Conservation (phyloP, 1,284 basidiomycete species). For the Apiotrichum laibachii region DNA sequence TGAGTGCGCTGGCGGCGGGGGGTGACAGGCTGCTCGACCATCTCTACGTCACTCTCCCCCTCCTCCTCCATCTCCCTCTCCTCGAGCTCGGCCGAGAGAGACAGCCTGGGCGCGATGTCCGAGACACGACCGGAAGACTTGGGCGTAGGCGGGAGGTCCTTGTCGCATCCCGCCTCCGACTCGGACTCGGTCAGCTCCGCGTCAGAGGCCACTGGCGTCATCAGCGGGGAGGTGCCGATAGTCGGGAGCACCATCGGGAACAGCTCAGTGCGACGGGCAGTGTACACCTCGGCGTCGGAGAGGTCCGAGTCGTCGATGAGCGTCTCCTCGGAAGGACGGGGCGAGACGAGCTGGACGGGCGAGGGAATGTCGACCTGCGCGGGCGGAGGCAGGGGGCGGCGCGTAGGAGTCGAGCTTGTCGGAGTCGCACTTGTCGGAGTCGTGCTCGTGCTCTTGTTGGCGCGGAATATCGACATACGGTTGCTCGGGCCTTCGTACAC, state of each 20-base stretch:
- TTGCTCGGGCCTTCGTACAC: slow-evolving; percentile 43
- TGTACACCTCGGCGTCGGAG: neutral
- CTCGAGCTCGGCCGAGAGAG: slow-evolving; percentile 1
- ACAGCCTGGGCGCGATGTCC: slow-evolving; percentile 5
- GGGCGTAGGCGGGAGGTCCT: neutral
- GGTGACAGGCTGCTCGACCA: neutral
- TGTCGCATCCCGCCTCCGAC: neutral
- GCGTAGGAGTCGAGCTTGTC: slow-evolving; percentile 15
- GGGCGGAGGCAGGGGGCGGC: slow-evolving; percentile 32
- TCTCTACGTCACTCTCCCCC: neutral
- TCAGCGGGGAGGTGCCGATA: slow-evolving; percentile 42
- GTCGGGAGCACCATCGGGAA: slow-evolving; percentile 41
- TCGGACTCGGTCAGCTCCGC: neutral
- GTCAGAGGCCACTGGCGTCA: slow-evolving; percentile 7
- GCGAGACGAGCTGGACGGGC: slow-evolving; percentile 25
- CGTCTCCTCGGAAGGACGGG: neutral
- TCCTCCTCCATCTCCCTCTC: slow-evolving; percentile 1
- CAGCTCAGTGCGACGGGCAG: slow-evolving; percentile 29
- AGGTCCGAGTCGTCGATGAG: slow-evolving; percentile 9
- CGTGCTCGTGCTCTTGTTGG: slow-evolving; percentile 9
- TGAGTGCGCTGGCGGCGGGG: slow-evolving; percentile 9
- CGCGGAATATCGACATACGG: slow-evolving; percentile 26
- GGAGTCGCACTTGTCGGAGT: slow-evolving; percentile 3
- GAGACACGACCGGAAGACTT: slow-evolving; percentile 14
- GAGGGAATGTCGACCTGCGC: slow-evolving; percentile 35